Evolutionary conservation across 495 filamentous ascomycete species (phyloP).

Genomic region (Neurospora sp.): DNA sequence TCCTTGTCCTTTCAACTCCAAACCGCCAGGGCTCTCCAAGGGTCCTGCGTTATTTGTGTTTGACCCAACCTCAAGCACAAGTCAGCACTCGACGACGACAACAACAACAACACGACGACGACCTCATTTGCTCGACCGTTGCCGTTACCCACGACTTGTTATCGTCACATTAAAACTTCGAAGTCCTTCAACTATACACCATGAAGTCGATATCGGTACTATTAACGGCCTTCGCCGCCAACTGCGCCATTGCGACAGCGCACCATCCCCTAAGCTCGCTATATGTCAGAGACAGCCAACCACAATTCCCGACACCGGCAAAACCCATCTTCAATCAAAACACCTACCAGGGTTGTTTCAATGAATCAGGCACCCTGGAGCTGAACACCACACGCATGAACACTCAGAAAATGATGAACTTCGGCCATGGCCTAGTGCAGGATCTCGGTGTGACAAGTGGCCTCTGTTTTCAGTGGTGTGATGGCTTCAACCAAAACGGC

Average conservation of each 20-base stretch:
- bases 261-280: neutral
- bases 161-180: neutral
- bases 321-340: neutral
- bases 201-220: conserved; percentile 19
- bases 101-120: neutral
- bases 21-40: neutral
- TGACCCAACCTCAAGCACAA: neutral
- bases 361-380: conserved; percentile 9
- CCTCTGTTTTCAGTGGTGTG: conserved; percentile 1
- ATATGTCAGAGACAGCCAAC: neutral
- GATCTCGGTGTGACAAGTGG: neutral
- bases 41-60: neutral
- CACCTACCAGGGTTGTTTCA: conserved; percentile 24
- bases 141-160: neutral
- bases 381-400: conserved; percentile 13
- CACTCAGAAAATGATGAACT: neutral
- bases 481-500: too few relatives aligned
- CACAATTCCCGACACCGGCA: neutral
- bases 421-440: neutral
- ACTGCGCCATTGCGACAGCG: neutral
- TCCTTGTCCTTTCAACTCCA: conserved; percentile 2
- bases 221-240: conserved; percentile 10
- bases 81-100: neutral
- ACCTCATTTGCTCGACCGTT: neutral
- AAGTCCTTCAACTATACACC: neutral